Percentiles rank a stretch among this genome's conserved stretches.
Evolutionary conservation across 192 early-diverging fungal genomes (phyloP).

Genomic region (Geosiphon pyriformis): DNA sequence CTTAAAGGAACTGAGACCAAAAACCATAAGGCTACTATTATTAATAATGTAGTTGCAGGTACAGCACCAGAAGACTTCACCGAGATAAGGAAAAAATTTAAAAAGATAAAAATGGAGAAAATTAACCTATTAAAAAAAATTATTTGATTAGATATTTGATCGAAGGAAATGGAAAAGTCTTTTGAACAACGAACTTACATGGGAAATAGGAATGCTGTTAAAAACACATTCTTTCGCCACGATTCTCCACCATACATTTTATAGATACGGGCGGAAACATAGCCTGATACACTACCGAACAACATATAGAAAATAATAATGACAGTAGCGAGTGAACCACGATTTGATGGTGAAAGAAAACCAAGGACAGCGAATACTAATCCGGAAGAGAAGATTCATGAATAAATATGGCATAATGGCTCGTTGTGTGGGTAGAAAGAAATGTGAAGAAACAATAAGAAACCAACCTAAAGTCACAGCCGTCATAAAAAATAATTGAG

Average conservation of each 20-base stretch:
- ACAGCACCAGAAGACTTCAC: slow-evolving; percentile 83
- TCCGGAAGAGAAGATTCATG: not conserved
- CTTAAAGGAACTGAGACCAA: slow-evolving; percentile 81
- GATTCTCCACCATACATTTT: slow-evolving; percentile 89
- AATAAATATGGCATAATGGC: not conserved
- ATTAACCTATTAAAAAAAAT: slow-evolving; percentile 35
- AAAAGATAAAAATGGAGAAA: slow-evolving; percentile 51
- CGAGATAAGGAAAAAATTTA: slow-evolving; percentile 84
- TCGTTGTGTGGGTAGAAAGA: too few relatives aligned
- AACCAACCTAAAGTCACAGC: slow-evolving; percentile 53
- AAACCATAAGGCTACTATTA: slow-evolving; percentile 75
- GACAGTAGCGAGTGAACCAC: slow-evolving; percentile 88
- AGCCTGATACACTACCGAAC: slow-evolving; percentile 86
- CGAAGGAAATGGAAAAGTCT: slow-evolving; percentile 8
- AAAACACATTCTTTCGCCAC: slow-evolving; percentile 79
- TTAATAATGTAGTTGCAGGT: slow-evolving; percentile 80
- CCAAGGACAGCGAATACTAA: slow-evolving; percentile 92
- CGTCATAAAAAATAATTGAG: slow-evolving; percentile 72
- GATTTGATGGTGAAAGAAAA: slow-evolving; percentile 85
- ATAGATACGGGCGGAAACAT: slow-evolving; percentile 81
- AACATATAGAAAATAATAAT: slow-evolving; percentile 91
- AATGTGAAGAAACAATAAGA: too few relatives aligned
- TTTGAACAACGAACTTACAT: slow-evolving; percentile 39
- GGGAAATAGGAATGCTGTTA: slow-evolving; percentile 79
- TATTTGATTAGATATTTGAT: not conserved